These are phyloP conservation scores for Trypanosoma scelopori DNA, from an alignment of 208 protist genomes.

Conservation along the genomic window DNA sequence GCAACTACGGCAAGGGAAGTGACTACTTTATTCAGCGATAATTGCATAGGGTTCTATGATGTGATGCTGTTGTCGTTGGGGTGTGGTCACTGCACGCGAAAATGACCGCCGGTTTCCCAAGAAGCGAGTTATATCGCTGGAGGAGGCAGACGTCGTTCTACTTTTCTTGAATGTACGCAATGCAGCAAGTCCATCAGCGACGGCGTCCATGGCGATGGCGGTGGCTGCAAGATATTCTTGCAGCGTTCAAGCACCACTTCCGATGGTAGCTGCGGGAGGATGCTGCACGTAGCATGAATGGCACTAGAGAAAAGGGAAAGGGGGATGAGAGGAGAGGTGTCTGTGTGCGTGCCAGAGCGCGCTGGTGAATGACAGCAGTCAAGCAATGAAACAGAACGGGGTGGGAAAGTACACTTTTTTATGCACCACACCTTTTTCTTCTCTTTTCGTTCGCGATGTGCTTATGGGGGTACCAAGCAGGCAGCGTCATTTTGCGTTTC, in stretches of 20 bases:
- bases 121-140: conserved; percentile 77
- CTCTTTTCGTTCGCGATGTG: too few relatives aligned
- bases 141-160: conserved; percentile 46
- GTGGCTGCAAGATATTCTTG: conserved; percentile 86
- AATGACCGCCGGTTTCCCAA: conserved; percentile 62
- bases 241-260: conserved; percentile 55
- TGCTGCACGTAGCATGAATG: not conserved
- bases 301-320: too few relatives aligned
- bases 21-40: conserved; percentile 43
- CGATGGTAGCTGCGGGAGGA: conserved; percentile 36
- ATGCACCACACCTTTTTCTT: too few relatives aligned
- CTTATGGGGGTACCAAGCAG: too few relatives aligned
- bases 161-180: conserved; percentile 90
- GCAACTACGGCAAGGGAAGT: conserved; percentile 35
- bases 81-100: conserved; percentile 75
- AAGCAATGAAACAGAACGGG: too few relatives aligned
- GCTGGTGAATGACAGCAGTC: too few relatives aligned
- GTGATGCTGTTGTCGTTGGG: conserved; percentile 88
- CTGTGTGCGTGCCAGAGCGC: too few relatives aligned
- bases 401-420: too few relatives aligned
- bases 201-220: conserved; percentile 84
- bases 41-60: conserved; percentile 73
- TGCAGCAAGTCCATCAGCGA: conserved; percentile 86
- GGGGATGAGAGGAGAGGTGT: too few relatives aligned
- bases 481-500: too few relatives aligned